A percentile compares a stretch with the other conserved stretches of the same genome.
These are phyloP conservation scores for Candida sojae DNA, from an alignment of 1,139 yeast genomes.

Conservation along the genomic window DNA sequence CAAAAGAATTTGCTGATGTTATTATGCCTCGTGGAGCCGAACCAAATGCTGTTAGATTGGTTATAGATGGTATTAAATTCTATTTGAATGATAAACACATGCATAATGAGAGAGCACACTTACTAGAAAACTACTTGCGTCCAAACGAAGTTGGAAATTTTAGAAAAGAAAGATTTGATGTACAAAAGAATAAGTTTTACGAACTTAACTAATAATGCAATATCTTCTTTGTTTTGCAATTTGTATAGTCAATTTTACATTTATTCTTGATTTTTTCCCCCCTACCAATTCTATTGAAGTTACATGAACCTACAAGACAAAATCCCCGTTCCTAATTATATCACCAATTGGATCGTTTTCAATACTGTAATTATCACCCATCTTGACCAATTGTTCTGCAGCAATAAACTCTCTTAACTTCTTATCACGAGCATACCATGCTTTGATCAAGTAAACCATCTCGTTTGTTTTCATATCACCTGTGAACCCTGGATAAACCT, in stretches of 20 bases:
- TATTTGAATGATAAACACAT: constrained; percentile 20
- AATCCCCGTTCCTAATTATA: constrained; percentile 26
- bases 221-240: too few relatives aligned
- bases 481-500: constrained; percentile 48
- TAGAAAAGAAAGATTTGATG: constrained; percentile 44
- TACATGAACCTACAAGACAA: constrained; percentile 2
- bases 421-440: constrained; percentile 67
- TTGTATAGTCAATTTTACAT: too few relatives aligned
- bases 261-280: neutral
- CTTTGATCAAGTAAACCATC: constrained; percentile 61
- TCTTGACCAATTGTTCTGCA: constrained; percentile 33
- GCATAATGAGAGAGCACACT: constrained; percentile 17
- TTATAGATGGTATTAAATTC: constrained; percentile 70
- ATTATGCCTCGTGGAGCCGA: constrained; percentile 77
- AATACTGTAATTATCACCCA: constrained; percentile 37
- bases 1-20: constrained; percentile 79
- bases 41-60: constrained; percentile 59
- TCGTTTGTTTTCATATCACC: constrained; percentile 44
- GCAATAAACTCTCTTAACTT: constrained; percentile 57
- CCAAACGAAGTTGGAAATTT: constrained; percentile 28
- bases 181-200: constrained; percentile 53
- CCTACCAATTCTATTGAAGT: neutral
- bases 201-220: constrained; percentile 32
- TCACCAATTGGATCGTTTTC: constrained; percentile 50
- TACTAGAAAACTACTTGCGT: constrained; percentile 22